These are phyloP conservation scores for Trametes punicea DNA, from an alignment of 768 basidiomycete species.

Conservation along the genomic window DNA sequence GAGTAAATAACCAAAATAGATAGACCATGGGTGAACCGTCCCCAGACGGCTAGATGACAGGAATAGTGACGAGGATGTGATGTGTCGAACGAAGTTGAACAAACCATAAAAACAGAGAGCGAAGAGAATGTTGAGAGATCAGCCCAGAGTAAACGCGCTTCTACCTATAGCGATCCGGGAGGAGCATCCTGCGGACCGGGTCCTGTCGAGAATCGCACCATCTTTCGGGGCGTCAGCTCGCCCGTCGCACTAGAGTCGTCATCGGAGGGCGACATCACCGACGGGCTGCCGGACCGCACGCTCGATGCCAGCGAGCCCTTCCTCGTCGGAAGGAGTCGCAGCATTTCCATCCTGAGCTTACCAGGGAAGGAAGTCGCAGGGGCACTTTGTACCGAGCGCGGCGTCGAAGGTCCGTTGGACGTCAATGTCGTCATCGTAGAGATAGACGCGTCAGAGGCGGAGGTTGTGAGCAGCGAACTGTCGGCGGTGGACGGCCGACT, in stretches of 20 bases:
- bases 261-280: constrained; percentile 16
- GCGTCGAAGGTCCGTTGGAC: constrained; percentile 35
- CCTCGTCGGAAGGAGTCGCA: constrained; percentile 42
- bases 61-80: neutral
- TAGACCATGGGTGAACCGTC: constrained; percentile 2
- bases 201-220: constrained; percentile 58
- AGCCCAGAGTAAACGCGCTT: neutral
- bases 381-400: constrained; percentile 23
- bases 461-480: constrained; percentile 30
- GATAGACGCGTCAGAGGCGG: constrained; percentile 40
- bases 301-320: constrained; percentile 32
- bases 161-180: neutral
- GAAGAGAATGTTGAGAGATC: neutral
- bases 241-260: constrained; percentile 24
- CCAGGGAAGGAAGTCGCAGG: constrained; percentile 22
- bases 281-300: constrained; percentile 34
- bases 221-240: constrained; percentile 47
- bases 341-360: constrained; percentile 47
- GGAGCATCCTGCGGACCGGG: constrained; percentile 29
- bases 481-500: constrained; percentile 36
- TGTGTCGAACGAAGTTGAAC: constrained; percentile 2
- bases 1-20: constrained; percentile 12
- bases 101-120: neutral
- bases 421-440: constrained; percentile 40
- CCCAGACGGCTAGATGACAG: neutral